phyloP scores from a whole-genome alignment of 352 stramenopile species.

The Pythium scleroteichum region DNA sequence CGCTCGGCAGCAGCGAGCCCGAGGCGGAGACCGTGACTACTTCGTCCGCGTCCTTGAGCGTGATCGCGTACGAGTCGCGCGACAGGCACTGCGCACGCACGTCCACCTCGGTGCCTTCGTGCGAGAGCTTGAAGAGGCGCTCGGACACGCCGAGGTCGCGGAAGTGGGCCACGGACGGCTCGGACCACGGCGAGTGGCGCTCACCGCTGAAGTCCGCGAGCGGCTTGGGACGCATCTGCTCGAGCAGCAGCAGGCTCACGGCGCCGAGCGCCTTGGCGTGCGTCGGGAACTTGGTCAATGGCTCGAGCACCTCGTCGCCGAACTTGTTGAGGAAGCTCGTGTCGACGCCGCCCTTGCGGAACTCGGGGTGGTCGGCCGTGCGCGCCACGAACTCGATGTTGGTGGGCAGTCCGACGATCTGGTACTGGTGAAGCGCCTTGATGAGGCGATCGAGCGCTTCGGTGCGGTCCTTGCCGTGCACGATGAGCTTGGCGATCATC shows the following conservation, averaged over 20 bases:
- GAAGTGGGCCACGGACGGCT: constrained; percentile 54
- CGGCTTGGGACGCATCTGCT: constrained; percentile 44
- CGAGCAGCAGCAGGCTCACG: constrained; percentile 70
- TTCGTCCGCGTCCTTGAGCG: constrained; percentile 24
- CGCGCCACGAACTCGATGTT: constrained; percentile 95
- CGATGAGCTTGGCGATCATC: constrained; percentile 95
- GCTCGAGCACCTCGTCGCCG: constrained; percentile 78
- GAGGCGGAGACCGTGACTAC: constrained; percentile 31
- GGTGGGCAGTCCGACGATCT: constrained; percentile 91
- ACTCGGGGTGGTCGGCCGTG: constrained; percentile 86
- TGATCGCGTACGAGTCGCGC: constrained; percentile 45
- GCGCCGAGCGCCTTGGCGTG: constrained; percentile 77
- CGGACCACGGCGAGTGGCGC: constrained; percentile 58
- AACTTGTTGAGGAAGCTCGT: constrained; percentile 94
- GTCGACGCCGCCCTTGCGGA: constrained; percentile 88
- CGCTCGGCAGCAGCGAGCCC: constrained; percentile 37
- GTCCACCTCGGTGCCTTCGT: constrained; percentile 42
- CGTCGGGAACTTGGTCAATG: constrained; percentile 45
- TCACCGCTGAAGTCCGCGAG: constrained; percentile 43
- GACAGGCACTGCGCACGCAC: constrained; percentile 47
- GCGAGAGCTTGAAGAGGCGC: constrained; percentile 47
- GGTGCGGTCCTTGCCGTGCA: constrained; percentile 84
- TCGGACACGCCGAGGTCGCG: constrained; percentile 60
- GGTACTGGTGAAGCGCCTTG: constrained; percentile 88
- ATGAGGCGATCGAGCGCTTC: constrained; percentile 85